phyloP scores from a whole-genome alignment of 2,329 filamentous ascomycete genomes.

The Beauveria bassiana region DNA sequence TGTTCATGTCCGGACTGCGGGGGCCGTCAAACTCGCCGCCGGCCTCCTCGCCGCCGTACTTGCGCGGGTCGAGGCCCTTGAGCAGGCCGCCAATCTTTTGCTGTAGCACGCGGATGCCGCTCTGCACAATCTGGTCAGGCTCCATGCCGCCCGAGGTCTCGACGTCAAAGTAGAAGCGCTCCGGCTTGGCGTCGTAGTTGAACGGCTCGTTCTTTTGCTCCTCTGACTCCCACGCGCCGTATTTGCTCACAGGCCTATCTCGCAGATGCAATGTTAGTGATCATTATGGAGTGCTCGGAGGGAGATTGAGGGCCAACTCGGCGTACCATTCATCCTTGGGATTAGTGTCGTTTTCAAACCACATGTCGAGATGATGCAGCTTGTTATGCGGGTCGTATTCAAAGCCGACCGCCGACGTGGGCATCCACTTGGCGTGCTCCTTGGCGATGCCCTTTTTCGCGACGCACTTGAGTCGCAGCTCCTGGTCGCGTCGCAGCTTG shows the following conservation, averaged over 20 bases:
- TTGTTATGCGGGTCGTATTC: slow-evolving; percentile 99
- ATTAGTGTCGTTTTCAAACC: slow-evolving; percentile 75
- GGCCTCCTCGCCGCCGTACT: slow-evolving; percentile 43
- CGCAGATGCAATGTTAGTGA: too few relatives aligned
- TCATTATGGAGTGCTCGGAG: too few relatives aligned
- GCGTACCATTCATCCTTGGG: slow-evolving; percentile 72
- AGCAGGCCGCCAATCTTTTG: slow-evolving; percentile 81
- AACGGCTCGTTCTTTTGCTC: slow-evolving; percentile 78
- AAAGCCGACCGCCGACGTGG: slow-evolving; percentile 85
- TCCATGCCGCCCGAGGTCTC: slow-evolving; percentile 83
- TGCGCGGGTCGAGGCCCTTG: slow-evolving; percentile 40
- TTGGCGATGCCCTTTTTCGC: slow-evolving; percentile 98
- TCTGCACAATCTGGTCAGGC: slow-evolving; percentile 80
- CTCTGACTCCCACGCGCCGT: slow-evolving; percentile 68
- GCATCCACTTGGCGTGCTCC: slow-evolving; percentile 97
- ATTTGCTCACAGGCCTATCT: slow-evolving; percentile 69
- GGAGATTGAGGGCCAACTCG: too few relatives aligned
- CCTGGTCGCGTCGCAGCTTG: slow-evolving; percentile 84
- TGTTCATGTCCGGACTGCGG: slow-evolving; percentile 56
- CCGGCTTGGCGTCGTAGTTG: slow-evolving; percentile 80
- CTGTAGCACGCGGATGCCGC: slow-evolving; percentile 82
- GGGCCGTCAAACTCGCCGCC: slow-evolving; percentile 56
- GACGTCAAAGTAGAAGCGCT: slow-evolving; percentile 86
- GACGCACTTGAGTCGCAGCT: slow-evolving; percentile 82
- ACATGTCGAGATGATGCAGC: slow-evolving; percentile 82